These are phyloP conservation scores for Nitzschia putrida DNA, from an alignment of 108 stramenopile species.

Conservation along the genomic window DNA sequence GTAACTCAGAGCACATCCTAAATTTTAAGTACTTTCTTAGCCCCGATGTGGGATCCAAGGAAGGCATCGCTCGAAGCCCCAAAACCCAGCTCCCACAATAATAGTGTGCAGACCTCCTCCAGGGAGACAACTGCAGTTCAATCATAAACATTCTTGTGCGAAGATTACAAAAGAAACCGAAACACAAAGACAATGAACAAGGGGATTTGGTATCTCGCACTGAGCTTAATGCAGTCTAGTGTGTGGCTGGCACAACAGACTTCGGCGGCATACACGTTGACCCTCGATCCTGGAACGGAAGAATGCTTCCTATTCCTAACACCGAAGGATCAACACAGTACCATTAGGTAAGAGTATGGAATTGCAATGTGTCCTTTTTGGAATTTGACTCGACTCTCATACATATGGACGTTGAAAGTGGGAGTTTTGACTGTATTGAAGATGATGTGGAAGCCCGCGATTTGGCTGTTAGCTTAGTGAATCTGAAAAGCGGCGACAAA, in stretches of 20 bases:
- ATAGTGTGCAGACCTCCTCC: background rate
- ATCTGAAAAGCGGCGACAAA: constrained; percentile 15
- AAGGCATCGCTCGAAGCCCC: background rate
- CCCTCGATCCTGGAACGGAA: constrained; percentile 25
- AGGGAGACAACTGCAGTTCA: background rate
- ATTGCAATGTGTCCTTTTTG: background rate
- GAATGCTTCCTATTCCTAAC: constrained; percentile 30
- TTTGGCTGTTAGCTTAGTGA: constrained; percentile 25
- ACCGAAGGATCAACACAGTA: constrained; percentile 1
- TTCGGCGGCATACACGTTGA: constrained; percentile 21
- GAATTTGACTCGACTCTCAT: background rate
- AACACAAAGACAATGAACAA: background rate
- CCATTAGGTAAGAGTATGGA: constrained; percentile 9
- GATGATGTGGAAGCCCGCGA: constrained; percentile 39
- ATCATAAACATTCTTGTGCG: background rate
- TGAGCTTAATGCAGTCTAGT: background rate
- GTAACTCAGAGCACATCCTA: too few species aligned
- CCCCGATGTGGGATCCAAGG: background rate
- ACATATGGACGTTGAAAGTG: constrained; percentile 24
- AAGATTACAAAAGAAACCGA: background rate
- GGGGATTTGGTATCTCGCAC: background rate
- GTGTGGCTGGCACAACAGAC: constrained; percentile 2
- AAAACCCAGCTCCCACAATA: background rate
- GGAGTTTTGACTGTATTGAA: constrained; percentile 46
- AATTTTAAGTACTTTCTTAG: too few species aligned